Evolutionary conservation across 2,329 filamentous ascomycete genomes (phyloP).

Genomic region (Dryadomyces quercivorus): DNA sequence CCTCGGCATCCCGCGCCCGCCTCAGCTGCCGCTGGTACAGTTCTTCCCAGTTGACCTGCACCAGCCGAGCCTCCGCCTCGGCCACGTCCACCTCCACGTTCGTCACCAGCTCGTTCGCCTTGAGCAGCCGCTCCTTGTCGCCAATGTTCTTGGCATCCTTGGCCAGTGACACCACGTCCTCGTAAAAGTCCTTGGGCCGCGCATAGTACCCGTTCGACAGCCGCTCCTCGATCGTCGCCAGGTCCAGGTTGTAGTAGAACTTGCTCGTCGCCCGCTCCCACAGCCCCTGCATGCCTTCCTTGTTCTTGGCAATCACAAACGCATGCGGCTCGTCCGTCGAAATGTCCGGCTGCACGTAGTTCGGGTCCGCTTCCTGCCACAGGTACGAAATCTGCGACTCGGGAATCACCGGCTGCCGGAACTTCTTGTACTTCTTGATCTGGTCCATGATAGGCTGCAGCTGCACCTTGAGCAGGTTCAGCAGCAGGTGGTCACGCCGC

Average conservation of each 20-base stretch:
- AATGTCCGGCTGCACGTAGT: slow-evolving; percentile 48
- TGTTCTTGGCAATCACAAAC: slow-evolving; percentile 69
- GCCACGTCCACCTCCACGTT: slow-evolving; percentile 93
- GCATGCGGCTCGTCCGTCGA: slow-evolving; percentile 50
- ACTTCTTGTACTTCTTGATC: slow-evolving; percentile 87
- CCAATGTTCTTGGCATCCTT: slow-evolving; percentile 74
- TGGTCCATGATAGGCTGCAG: slow-evolving; percentile 97
- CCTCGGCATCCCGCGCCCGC: slow-evolving; percentile 45
- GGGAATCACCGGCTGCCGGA: slow-evolving; percentile 68
- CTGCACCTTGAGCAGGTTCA: slow-evolving; percentile 79
- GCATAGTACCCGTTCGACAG: slow-evolving; percentile 95
- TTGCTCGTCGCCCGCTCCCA: slow-evolving; percentile 64
- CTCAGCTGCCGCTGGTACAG: slow-evolving; percentile 64
- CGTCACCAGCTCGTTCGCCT: slow-evolving; percentile 79
- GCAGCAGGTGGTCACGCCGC: slow-evolving; percentile 67
- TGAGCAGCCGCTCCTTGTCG: slow-evolving; percentile 73
- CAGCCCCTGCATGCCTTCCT: slow-evolving; percentile 65
- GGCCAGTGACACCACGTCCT: slow-evolving; percentile 72
- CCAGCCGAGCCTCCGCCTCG: slow-evolving; percentile 45
- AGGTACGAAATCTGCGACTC: slow-evolving; percentile 66
- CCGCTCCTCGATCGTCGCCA: slow-evolving; percentile 88
- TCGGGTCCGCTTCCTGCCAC: slow-evolving; percentile 71
- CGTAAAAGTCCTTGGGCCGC: slow-evolving; percentile 76
- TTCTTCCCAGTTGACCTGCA: slow-evolving; percentile 66
- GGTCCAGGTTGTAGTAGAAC: slow-evolving; percentile 91